Evolutionary conservation across 768 basidiomycete species (phyloP).

Genomic region (Phanerochaete carnosa): DNA sequence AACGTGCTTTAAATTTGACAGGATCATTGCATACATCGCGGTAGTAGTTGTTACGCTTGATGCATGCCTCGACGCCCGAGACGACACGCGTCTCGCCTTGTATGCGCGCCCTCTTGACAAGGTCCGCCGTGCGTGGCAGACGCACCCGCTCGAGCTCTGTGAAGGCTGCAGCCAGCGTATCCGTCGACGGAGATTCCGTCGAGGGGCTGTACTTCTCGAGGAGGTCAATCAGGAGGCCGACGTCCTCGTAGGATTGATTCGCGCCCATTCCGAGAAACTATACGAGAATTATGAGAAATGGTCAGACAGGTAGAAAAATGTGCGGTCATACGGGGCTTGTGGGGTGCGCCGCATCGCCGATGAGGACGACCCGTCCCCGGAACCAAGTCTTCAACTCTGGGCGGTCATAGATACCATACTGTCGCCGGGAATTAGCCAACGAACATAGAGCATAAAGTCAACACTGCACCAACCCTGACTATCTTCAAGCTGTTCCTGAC

Average conservation of each 20-base stretch:
- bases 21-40: conserved; percentile 15
- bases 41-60: conserved; percentile 26
- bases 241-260: conserved; percentile 43
- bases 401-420: conserved; percentile 47
- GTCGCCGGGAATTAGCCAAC: background rate
- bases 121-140: conserved; percentile 30
- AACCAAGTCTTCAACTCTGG: conserved; percentile 37
- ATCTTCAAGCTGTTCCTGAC: conserved; percentile 21
- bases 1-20: background rate
- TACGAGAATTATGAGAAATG: background rate
- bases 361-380: conserved; percentile 37
- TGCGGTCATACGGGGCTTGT: conserved; percentile 37
- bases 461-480: conserved; percentile 23
- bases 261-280: conserved; percentile 44
- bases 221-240: conserved; percentile 33
- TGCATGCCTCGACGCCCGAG: conserved; percentile 28
- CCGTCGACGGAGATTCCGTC: conserved; percentile 23
- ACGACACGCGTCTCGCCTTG: conserved; percentile 34
- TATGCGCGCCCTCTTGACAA: conserved; percentile 33
- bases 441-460: background rate
- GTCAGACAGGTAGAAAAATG: background rate
- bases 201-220: conserved; percentile 30
- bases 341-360: conserved; percentile 46
- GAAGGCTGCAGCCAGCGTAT: conserved; percentile 30
- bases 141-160: conserved; percentile 32